A percentile compares a stretch with the other conserved stretches of the same genome.
phyloP scores from a whole-genome alignment of 2,329 filamentous ascomycete genomes.

The Beauveria sp. region DNA sequence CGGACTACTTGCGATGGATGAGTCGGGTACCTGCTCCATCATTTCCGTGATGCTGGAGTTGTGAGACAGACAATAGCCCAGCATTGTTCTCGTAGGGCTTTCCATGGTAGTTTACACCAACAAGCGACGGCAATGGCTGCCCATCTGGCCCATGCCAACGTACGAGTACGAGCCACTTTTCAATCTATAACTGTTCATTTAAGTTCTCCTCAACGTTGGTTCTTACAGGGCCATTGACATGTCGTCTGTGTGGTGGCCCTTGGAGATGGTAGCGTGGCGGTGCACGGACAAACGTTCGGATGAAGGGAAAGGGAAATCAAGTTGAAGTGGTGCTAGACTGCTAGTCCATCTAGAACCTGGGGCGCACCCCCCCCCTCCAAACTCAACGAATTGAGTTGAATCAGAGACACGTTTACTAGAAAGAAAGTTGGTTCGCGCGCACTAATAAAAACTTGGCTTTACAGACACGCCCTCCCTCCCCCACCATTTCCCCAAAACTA shows the following conservation, averaged over 20 bases:
- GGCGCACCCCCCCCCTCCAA: too few species aligned
- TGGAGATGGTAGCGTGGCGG: background rate
- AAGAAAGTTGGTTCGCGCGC: background rate
- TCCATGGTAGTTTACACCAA: too few species aligned
- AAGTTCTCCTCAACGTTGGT: background rate
- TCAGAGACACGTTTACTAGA: background rate
- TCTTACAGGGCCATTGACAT: background rate
- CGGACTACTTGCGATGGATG: too few species aligned
- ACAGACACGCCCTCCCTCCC: constrained; percentile 1
- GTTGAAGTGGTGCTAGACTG: background rate
- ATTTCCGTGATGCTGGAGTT: background rate
- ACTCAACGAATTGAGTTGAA: background rate
- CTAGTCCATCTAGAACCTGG: background rate
- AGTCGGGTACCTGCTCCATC: background rate
- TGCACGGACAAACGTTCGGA: constrained; percentile 5
- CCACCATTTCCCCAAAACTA: background rate
- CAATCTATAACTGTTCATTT: background rate
- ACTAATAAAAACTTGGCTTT: background rate
- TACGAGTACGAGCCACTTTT: background rate
- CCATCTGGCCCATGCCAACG: background rate
- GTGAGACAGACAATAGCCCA: background rate
- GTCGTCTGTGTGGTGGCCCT: background rate
- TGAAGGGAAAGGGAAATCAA: constrained; percentile 1
- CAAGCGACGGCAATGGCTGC: background rate
- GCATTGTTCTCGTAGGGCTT: too few species aligned